Percentiles rank a stretch among this genome's conserved stretches.
Conservation (phyloP, 2,329 filamentous ascomycete genomes). For the Aschersonia sp. region DNA sequence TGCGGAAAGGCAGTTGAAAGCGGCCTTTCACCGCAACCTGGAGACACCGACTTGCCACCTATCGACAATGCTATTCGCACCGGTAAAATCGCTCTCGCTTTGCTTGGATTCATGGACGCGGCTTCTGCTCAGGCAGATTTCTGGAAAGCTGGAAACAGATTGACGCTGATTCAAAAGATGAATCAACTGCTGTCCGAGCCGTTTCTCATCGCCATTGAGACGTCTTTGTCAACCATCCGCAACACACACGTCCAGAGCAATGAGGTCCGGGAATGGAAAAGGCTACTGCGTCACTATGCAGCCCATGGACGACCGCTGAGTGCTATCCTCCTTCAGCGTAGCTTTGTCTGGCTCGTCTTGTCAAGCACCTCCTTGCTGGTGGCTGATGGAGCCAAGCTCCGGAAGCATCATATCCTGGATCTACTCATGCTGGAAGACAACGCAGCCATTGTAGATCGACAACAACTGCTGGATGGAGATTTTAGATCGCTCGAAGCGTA, state of each 20-base stretch:
- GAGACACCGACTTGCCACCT: conserved; percentile 41
- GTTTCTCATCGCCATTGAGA: conserved; percentile 78
- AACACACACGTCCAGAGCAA: conserved; percentile 57
- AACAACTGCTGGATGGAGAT: conserved; percentile 32
- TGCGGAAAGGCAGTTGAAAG: conserved; percentile 49
- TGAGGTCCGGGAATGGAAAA: conserved; percentile 72
- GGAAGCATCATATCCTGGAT: conserved; percentile 55
- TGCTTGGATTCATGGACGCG: conserved; percentile 84
- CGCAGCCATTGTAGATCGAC: conserved; percentile 20
- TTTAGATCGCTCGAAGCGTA: conserved; percentile 46
- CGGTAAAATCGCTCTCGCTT: conserved; percentile 64
- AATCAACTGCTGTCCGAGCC: conserved; percentile 65
- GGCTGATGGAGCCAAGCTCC: conserved; percentile 43
- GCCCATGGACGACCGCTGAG: conserved; percentile 68
- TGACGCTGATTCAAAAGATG: conserved; percentile 58
- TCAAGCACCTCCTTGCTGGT: conserved; percentile 64
- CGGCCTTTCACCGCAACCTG: conserved; percentile 36
- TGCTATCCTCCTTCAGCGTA: conserved; percentile 80
- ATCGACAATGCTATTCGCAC: conserved; percentile 54
- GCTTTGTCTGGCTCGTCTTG: conserved; percentile 74
- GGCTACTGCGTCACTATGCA: conserved; percentile 71
- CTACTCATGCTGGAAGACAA: conserved; percentile 49
- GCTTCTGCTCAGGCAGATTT: conserved; percentile 65
- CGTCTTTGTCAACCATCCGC: conserved; percentile 77
- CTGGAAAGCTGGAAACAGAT: conserved; percentile 62